Evolutionary conservation across 495 filamentous ascomycete species (phyloP).

Genomic region (Xylaria nigripes): DNA sequence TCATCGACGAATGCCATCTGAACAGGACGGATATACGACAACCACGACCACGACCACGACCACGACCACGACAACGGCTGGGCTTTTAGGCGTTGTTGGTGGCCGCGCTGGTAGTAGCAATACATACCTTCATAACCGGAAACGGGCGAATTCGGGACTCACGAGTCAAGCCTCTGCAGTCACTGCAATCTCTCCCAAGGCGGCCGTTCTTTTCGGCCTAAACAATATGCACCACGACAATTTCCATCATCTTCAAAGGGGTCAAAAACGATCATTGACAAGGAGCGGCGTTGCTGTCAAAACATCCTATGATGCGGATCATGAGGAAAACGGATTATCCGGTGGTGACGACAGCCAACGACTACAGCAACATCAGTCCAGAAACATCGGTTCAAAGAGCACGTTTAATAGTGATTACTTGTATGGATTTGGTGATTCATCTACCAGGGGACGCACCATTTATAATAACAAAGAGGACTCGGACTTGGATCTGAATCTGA

Average conservation of each 20-base stretch:
- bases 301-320: not conserved
- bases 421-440: not conserved
- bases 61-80: not conserved
- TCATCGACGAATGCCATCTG: not conserved
- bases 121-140: not conserved
- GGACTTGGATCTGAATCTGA: not conserved
- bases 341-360: not conserved
- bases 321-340: not conserved
- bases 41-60: not conserved
- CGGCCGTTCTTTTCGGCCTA: not conserved
- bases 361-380: not conserved
- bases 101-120: not conserved
- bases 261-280: not conserved
- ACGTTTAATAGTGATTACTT: not conserved
- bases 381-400: not conserved
- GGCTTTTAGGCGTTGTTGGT: conserved; percentile 1
- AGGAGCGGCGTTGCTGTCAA: not conserved
- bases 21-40: not conserved
- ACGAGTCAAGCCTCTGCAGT: not conserved
- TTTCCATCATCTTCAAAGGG: conserved; percentile 5
- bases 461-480: not conserved
- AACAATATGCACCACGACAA: not conserved
- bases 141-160: not conserved
- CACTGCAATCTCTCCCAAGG: not conserved
- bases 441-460: not conserved